Evolutionary conservation across 805 yeast species (phyloP).

Genomic region (Lipomyces spencermartinsiae): DNA sequence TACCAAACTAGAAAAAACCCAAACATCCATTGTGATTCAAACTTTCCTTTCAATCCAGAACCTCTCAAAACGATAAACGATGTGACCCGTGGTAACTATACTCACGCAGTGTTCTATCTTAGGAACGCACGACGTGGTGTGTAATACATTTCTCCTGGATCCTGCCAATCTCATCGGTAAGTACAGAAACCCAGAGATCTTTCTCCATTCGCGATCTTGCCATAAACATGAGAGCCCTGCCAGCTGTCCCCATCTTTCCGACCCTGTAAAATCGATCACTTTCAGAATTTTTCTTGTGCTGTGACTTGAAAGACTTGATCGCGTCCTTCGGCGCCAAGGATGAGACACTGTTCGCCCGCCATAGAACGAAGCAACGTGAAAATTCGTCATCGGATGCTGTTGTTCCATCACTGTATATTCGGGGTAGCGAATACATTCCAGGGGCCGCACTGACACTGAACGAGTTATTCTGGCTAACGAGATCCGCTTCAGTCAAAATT

Average conservation of each 20-base stretch:
- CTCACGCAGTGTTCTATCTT: neutral
- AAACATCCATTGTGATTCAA: neutral
- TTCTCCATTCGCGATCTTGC: conserved; percentile 82
- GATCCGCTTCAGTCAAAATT: conserved; percentile 60
- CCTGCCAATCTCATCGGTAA: conserved; percentile 46
- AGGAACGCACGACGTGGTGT: conserved; percentile 2
- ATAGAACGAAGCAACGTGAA: conserved; percentile 78
- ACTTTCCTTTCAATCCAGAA: neutral
- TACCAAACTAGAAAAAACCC: neutral
- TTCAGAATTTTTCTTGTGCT: conserved; percentile 16
- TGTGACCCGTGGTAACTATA: neutral
- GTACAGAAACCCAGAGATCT: conserved; percentile 74
- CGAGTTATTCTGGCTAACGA: conserved; percentile 48
- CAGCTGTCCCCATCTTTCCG: conserved; percentile 67
- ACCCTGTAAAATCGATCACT: conserved; percentile 46
- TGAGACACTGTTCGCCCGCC: conserved; percentile 52
- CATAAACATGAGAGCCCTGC: conserved; percentile 74
- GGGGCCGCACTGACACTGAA: conserved; percentile 29
- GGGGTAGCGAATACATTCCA: conserved; percentile 59
- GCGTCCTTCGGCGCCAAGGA: conserved; percentile 14
- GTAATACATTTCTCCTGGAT: conserved; percentile 29
- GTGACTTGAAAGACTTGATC: conserved; percentile 17
- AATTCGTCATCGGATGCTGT: conserved; percentile 76
- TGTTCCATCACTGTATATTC: conserved; percentile 85
- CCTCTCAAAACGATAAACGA: neutral